Conservation (phyloP, 352 stramenopile species). For the Halophytophthora polymorphica region DNA sequence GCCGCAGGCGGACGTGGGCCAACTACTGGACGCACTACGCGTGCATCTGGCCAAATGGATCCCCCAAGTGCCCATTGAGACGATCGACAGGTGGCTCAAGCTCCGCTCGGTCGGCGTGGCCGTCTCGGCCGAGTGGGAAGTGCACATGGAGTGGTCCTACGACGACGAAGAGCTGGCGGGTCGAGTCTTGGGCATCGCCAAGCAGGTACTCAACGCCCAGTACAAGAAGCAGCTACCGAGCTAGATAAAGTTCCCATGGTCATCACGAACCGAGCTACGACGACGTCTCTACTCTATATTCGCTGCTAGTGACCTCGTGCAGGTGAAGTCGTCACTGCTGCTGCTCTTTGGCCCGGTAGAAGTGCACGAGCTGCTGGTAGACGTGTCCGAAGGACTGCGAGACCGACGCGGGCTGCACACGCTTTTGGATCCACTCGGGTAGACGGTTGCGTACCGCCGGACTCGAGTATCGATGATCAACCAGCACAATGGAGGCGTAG, state of each 20-base stretch:
- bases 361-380: conserved; percentile 76
- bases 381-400: conserved; percentile 57
- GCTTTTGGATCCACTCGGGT: conserved; percentile 81
- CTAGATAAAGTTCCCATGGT: conserved; percentile 16
- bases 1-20: conserved; percentile 55
- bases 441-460: conserved; percentile 57
- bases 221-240: conserved; percentile 44
- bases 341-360: conserved; percentile 59
- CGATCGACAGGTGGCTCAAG: conserved; percentile 72
- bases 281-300: conserved; percentile 13
- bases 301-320: conserved; percentile 3
- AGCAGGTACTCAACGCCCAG: conserved; percentile 70
- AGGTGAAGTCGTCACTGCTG: background rate
- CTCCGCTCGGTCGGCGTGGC: conserved; percentile 65
- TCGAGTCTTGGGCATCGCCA: conserved; percentile 77
- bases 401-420: conserved; percentile 44
- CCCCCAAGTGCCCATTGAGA: conserved; percentile 46
- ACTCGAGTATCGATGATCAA: conserved; percentile 93
- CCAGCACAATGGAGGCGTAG: conserved; percentile 95
- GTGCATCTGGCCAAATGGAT: conserved; percentile 62
- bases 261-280: too few species aligned
- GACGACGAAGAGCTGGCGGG: conserved; percentile 83
- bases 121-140: conserved; percentile 73
- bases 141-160: conserved; percentile 81
- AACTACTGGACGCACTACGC: conserved; percentile 49